These are phyloP conservation scores for Chenopodium formosanum DNA, from an alignment of 148 eudicot genomes.

Conservation along the genomic window DNA sequence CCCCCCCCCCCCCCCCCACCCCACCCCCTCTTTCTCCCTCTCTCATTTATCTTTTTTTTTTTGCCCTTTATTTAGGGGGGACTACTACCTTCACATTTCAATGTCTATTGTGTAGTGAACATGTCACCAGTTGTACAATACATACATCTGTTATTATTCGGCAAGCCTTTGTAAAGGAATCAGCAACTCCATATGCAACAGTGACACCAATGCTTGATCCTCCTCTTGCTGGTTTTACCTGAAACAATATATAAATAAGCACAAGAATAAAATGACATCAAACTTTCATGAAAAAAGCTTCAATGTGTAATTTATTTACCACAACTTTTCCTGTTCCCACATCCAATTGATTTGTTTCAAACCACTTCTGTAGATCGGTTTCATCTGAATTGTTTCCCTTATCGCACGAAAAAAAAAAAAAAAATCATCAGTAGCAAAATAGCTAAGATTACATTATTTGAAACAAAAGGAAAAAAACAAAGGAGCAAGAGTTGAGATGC, in stretches of 20 bases:
- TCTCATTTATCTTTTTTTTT: too few species aligned
- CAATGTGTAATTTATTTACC: slow-evolving; percentile 39
- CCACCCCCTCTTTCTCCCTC: too few species aligned
- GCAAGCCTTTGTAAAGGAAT: slow-evolving; percentile 60
- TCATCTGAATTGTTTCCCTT: slow-evolving; percentile 59
- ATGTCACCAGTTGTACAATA: neutral
- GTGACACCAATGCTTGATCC: slow-evolving; percentile 93
- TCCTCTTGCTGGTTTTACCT: slow-evolving; percentile 96
- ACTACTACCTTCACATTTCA: neutral
- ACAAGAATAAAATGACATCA: slow-evolving; percentile 1
- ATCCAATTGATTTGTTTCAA: slow-evolving; percentile 58
- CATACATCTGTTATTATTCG: slow-evolving; percentile 63
- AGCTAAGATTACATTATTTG: neutral
- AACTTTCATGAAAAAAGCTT: slow-evolving; percentile 8
- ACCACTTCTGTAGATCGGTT: slow-evolving; percentile 58
- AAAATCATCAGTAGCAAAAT: neutral
- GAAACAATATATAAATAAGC: slow-evolving; percentile 9
- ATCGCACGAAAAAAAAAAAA: slow-evolving; percentile 8
- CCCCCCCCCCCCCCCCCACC: too few species aligned
- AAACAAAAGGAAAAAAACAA: too few species aligned
- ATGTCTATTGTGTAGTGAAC: neutral
- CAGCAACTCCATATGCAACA: slow-evolving; percentile 83
- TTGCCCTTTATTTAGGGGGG: too few species aligned
- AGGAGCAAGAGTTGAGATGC: too few species aligned
- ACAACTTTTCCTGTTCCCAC: slow-evolving; percentile 71